Evolutionary conservation across 2,329 filamentous ascomycete species (phyloP).

Genomic region (Aurifilum marmelostoma): DNA sequence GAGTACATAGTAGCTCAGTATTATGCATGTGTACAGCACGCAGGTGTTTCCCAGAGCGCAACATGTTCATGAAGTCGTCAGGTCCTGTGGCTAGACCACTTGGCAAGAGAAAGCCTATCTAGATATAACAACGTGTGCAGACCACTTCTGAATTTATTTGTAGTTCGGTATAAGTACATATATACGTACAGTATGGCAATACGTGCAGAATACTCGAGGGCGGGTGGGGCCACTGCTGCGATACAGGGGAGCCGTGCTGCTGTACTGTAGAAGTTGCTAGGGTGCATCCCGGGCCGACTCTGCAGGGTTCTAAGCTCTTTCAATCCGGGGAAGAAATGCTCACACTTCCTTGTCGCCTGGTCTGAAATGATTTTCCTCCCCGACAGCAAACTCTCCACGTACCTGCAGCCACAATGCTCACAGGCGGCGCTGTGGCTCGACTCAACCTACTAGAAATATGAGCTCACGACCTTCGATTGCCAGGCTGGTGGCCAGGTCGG

Average conservation of each 20-base stretch:
- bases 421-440: not conserved
- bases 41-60: no score
- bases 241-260: not conserved
- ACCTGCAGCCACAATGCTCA: constrained; percentile 19
- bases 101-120: no score
- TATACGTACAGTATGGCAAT: no score
- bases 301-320: constrained; percentile 1
- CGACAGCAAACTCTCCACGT: not conserved
- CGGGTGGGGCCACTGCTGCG: not conserved
- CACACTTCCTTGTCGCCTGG: not conserved
- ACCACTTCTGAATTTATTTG: no score
- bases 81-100: no score
- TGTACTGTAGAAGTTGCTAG: no score
- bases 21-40: no score
- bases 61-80: no score
- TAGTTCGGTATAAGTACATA: no score
- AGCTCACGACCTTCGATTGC: constrained; percentile 20
- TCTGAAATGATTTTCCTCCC: not conserved
- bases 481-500: constrained; percentile 21
- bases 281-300: not conserved
- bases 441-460: constrained; percentile 5
- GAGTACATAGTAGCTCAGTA: no score
- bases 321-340: not conserved
- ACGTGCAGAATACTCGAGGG: no score
- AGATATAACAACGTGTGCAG: no score